Base-by-base conservation (phyloP, 352 stramenopile genomes). In the Globisporangium irregulare region DNA sequence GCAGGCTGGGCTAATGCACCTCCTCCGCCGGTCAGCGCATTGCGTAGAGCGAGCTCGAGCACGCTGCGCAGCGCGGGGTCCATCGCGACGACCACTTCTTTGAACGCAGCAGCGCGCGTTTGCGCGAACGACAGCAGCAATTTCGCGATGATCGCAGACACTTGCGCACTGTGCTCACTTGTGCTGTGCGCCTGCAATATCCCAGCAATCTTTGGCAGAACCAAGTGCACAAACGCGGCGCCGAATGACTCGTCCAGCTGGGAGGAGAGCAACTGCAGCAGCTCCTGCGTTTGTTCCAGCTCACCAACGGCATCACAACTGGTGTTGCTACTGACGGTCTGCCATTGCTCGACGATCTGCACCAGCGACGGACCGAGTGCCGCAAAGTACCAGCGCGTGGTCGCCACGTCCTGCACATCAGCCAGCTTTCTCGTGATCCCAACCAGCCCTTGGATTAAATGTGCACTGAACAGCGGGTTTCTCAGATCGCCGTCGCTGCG, bases 101-200 rank as follows among this genome's bases (percentile, higher is more conserved):
- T 90, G 56, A 90, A 90, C 36, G 75, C 82, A 38, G 59, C 55
- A 1, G 76, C 69, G 10, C 82, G 74, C 5, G 76, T 86, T 66
- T 89, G 82, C 5, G 82, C 80, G 67, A 87, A 86, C 36, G 71
- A 76, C 24, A 90, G 53, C 27, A 90, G 69, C 36, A 88, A 53
- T 36, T 78, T 72, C 1, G 74, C 72, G 27, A 90, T 32, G 15
- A 78, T 70, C 5, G 48, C 57, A 3, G 53, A 20, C 38, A 75
- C 36, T 8, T 41, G 20, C 1, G 60, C 41, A n/a, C 50, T 53
- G n/a, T 63, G 54, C 8, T 67, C 66, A 51, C 54, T 50, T 4
- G 71, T 57, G 18, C 74, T 66, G 67, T 82, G 74, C 4, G 56
- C 41, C 36, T 65, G 69, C 6, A 90, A 68, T 18, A 91, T 46